These are phyloP conservation scores for Phytophthora agathidicida DNA, from an alignment of 352 stramenopile genomes.

Conservation along the genomic window DNA sequence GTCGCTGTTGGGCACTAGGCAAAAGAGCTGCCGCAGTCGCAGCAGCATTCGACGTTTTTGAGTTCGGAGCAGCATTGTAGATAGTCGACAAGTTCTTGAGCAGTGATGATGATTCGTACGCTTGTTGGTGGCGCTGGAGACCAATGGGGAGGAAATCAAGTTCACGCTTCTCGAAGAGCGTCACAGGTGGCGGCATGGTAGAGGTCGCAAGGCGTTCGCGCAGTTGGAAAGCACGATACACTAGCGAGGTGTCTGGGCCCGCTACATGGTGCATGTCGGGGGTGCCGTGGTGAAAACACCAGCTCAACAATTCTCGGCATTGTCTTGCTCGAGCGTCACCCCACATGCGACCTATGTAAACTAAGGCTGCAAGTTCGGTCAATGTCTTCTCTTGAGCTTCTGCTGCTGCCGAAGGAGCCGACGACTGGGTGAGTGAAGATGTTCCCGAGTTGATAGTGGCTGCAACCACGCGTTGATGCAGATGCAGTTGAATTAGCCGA, in stretches of 20 bases:
- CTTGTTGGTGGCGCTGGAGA: constrained; percentile 17
- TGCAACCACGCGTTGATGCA: constrained; percentile 30
- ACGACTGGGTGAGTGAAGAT: constrained; percentile 11
- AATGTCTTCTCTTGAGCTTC: constrained; percentile 26
- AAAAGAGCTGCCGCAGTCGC: neutral
- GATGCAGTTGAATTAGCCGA: constrained; percentile 38
- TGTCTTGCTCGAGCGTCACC: constrained; percentile 21
- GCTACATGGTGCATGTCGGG: constrained; percentile 20
- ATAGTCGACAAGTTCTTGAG: constrained; percentile 17
- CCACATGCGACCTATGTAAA: constrained; percentile 44
- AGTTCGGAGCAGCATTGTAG: constrained; percentile 4
- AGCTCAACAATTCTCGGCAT: constrained; percentile 42
- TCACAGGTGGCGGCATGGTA: constrained; percentile 4
- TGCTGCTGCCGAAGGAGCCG: constrained; percentile 12
- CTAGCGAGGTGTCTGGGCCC: constrained; percentile 21
- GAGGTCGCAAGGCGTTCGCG: constrained; percentile 33
- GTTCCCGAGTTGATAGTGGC: constrained; percentile 19
- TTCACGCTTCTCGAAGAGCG: constrained; percentile 26
- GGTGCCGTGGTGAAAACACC: constrained; percentile 35
- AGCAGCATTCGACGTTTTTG: neutral
- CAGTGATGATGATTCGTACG: constrained; percentile 1
- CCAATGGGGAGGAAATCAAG: constrained; percentile 17
- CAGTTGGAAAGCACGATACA: constrained; percentile 20
- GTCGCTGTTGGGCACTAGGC: constrained; percentile 21
- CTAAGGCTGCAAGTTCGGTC: constrained; percentile 31